Conservation (phyloP, 148 eudicot species). For the Silene conica region DNA sequence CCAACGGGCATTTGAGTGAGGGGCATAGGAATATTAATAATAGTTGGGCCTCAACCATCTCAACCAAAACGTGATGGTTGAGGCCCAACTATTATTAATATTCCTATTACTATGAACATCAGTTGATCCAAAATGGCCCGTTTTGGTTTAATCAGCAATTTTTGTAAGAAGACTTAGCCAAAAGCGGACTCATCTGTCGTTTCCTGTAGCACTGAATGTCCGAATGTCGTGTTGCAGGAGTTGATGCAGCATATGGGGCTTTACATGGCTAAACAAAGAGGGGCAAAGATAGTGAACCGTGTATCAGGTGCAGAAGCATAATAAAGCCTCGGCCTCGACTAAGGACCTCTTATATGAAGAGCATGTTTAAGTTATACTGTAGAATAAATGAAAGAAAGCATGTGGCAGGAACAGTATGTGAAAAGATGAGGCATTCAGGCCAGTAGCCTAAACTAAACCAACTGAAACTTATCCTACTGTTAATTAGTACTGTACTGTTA, state of each 20-base stretch:
- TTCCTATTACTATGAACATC: no score
- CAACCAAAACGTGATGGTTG: no score
- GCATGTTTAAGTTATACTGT: background rate
- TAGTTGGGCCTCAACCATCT: no score
- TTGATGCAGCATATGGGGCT: conserved; percentile 70
- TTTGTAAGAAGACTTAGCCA: no score
- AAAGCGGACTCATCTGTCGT: no score
- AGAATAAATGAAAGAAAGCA: background rate
- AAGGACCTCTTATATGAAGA: background rate
- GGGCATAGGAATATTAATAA: no score
- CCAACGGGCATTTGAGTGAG: no score
- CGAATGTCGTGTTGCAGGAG: conserved; percentile 33
- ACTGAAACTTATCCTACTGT: background rate
- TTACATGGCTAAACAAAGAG: conserved; percentile 61
- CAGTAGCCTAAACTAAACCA: background rate
- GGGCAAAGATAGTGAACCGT: conserved; percentile 47
- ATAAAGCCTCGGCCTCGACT: conserved; percentile 6
- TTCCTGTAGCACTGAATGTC: background rate
- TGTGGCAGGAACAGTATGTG: no score
- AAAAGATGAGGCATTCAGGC: background rate
- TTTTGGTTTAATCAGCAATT: no score
- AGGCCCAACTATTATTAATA: no score
- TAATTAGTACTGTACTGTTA: background rate
- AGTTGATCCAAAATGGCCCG: no score
- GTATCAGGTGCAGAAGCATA: conserved; percentile 20